Percentiles rank a stretch among this genome's conserved stretches.
Evolutionary conservation across 2,329 filamentous ascomycete genomes (phyloP).

Genomic region (Anthostomella pinea): DNA sequence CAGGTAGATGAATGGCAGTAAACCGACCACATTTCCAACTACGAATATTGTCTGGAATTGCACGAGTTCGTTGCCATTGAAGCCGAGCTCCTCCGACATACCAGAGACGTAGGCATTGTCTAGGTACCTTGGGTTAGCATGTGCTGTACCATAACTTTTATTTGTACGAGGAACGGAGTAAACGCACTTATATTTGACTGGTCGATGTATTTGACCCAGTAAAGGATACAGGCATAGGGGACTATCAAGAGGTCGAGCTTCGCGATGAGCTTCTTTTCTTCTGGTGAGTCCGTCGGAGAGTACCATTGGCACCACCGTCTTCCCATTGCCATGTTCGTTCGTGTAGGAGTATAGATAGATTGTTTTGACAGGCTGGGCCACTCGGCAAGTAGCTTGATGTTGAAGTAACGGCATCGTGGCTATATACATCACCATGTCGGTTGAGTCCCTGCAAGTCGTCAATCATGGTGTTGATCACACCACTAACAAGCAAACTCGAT

Average conservation of each 20-base stretch:
- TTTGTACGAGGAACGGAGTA: no score
- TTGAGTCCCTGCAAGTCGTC: no score
- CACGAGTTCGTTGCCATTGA: constrained; percentile 22
- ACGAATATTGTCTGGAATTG: constrained; percentile 23
- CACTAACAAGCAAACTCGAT: no score
- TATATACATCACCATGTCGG: no score
- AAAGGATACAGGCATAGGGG: constrained; percentile 53
- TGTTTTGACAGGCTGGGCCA: no score
- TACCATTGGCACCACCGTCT: no score
- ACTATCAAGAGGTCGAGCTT: constrained; percentile 57
- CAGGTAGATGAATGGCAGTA: constrained; percentile 21
- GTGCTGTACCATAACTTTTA: no score
- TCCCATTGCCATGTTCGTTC: no score
- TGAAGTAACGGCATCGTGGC: no score
- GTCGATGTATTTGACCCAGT: constrained; percentile 57
- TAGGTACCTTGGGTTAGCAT: not conserved
- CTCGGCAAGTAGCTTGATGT: no score
- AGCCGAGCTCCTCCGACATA: constrained; percentile 22
- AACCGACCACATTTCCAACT: constrained; percentile 18
- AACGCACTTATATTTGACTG: constrained; percentile 50
- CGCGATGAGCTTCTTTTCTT: constrained; percentile 49
- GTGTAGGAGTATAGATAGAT: no score
- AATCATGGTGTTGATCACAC: no score
- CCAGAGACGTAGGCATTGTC: constrained; percentile 25
- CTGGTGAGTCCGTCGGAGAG: constrained; percentile 44